Base-by-base conservation (phyloP, 148 eudicot species). In the Cornus kousa region DNA sequence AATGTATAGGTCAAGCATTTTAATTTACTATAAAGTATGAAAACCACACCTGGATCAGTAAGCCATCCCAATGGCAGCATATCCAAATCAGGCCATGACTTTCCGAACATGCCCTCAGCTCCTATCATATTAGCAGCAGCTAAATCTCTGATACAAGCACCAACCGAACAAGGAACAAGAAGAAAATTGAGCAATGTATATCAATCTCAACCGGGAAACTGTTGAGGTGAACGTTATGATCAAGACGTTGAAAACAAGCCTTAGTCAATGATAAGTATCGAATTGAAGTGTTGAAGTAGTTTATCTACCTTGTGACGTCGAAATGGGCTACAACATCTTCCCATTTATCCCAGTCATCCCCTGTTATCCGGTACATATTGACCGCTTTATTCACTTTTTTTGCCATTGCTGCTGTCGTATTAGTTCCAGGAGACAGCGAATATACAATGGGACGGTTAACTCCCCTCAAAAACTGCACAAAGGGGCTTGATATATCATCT, bases 31-130 rank as follows among this genome's bases (percentile, higher is more conserved):
- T 40, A 7, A 7, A 67, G 67, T 24, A 48, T 46, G 72, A 46
- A 39, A 7, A 37, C 37, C 70, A 64, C 48, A 43, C 48, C 98
- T 82, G 88, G 82, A 73, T 86, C 87, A 77, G 97, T 92, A 65
- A 97, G 96, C 98, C 97, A 92, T 79, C 99, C 99, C 24, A 97
- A 82, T 11, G 99, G 99, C 24, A 97, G 90, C 99, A 97, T 97
- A 90, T 97, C 99, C 66, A 88, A 83, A 82, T 97, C 99, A 19
- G 99, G 99, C 99, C 99, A 97, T 35, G 99, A 94, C 60, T 84
- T 90, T 66, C 99, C 99, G 32, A 72, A 68, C 83, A 92, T 82
- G 66, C 97, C 95, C 73, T 75, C 82, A 67, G 88, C 84, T 73
- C 97, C 99, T 74, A 88, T 92, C 95, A 94, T 86, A 74, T 86